phyloP scores from a whole-genome alignment of 164 flowering plant genomes.

The Pachysandra terminalis region DNA sequence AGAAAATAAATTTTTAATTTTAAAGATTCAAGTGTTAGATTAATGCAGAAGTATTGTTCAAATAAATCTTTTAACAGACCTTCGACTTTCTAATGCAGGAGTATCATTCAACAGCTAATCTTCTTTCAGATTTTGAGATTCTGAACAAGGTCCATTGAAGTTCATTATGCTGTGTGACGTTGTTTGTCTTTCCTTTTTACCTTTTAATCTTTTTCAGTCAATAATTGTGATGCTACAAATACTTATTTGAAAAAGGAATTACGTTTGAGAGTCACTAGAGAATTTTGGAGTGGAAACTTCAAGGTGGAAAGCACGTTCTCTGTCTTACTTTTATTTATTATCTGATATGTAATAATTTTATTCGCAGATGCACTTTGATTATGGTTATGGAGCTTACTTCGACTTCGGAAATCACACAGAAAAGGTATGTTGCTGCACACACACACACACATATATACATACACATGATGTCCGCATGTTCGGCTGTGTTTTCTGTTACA shows the following conservation, averaged over 20 bases:
- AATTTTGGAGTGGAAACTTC: no score
- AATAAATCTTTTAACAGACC: background rate
- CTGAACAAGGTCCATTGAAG: slow-evolving; percentile 61
- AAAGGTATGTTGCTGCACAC: slow-evolving; percentile 61
- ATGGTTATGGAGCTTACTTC: slow-evolving; percentile 70
- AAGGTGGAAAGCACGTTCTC: no score
- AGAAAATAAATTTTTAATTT: background rate
- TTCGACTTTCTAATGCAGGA: background rate
- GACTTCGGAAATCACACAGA: slow-evolving; percentile 93
- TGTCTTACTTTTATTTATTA: no score
- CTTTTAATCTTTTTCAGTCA: no score
- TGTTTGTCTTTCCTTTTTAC: background rate
- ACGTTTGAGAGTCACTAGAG: no score
- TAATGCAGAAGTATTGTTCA: no score
- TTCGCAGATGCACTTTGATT: slow-evolving; percentile 78
- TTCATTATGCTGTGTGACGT: slow-evolving; percentile 1
- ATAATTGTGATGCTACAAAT: no score
- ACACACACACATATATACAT: no score
- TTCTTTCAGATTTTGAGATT: slow-evolving; percentile 70
- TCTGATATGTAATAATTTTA: slow-evolving; percentile 1
- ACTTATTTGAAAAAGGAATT: no score
- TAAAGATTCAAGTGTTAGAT: background rate
- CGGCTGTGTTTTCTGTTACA: no score
- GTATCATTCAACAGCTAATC: slow-evolving; percentile 35
- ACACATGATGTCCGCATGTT: no score